These are phyloP conservation scores for Pseudocercospora vitis DNA, from an alignment of 2,329 filamentous ascomycete genomes.

Conservation along the genomic window DNA sequence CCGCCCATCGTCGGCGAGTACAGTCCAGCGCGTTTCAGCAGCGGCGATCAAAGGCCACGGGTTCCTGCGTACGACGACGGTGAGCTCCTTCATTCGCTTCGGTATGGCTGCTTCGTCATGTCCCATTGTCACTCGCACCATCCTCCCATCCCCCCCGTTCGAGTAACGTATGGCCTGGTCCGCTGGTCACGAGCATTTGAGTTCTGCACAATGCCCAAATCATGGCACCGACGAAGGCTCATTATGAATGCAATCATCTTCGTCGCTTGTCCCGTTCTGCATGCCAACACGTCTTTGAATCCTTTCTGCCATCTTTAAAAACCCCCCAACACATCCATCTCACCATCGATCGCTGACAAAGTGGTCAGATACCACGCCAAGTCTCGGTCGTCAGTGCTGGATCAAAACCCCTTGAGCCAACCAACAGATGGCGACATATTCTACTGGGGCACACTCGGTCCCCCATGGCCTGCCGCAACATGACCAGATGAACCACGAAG, in stretches of 20 bases:
- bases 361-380: not conserved
- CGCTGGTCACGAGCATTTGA: slow-evolving; percentile 24
- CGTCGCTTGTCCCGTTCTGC: slow-evolving; percentile 1
- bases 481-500: slow-evolving; percentile 17
- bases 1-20: slow-evolving; percentile 11
- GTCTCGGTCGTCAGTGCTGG: not conserved
- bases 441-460: slow-evolving; percentile 15
- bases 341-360: not conserved
- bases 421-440: slow-evolving; percentile 21
- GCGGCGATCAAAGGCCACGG: slow-evolving; percentile 19
- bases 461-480: slow-evolving; percentile 20
- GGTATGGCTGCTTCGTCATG: slow-evolving; percentile 2
- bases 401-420: not conserved
- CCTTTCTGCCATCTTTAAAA: not conserved
- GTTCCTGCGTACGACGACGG: slow-evolving; percentile 27
- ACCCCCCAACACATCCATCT: not conserved
- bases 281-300: slow-evolving; percentile 5
- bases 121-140: slow-evolving; percentile 18
- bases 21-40: slow-evolving; percentile 20
- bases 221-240: slow-evolving; percentile 7
- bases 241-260: slow-evolving; percentile 8
- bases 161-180: slow-evolving; percentile 21
- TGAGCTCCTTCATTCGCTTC: slow-evolving; percentile 25
- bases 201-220: slow-evolving; percentile 15
- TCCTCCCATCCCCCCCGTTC: slow-evolving; percentile 16